Evolutionary conservation across 2,329 filamentous ascomycete genomes (phyloP).

Genomic region (Calycina herbarum): DNA sequence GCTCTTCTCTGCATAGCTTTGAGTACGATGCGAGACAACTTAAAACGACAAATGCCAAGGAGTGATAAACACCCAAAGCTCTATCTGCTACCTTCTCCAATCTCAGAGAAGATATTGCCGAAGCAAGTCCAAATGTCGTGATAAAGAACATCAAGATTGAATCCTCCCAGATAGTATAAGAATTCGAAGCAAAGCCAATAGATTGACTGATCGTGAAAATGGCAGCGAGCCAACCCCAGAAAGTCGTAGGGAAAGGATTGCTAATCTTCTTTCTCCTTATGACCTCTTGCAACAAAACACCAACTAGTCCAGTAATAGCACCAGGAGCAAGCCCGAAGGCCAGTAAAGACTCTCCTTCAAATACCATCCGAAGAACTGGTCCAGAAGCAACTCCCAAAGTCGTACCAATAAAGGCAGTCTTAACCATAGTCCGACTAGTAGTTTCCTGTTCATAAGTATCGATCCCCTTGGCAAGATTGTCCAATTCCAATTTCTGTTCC

Average conservation of each 20-base stretch:
- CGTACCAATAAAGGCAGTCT: constrained; percentile 32
- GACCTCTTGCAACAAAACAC: constrained; percentile 41
- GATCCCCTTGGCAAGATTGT: constrained; percentile 35
- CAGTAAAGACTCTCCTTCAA: constrained; percentile 21
- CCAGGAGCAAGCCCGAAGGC: constrained; percentile 29
- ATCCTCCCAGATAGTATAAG: constrained; percentile 98
- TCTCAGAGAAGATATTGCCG: constrained; percentile 72
- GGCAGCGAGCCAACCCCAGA: constrained; percentile 87
- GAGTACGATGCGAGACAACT: constrained; percentile 82
- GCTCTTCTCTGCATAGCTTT: constrained; percentile 92
- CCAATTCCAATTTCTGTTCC: constrained; percentile 57
- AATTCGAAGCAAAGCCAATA: constrained; percentile 95
- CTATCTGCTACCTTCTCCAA: constrained; percentile 67
- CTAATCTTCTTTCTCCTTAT: constrained; percentile 37
- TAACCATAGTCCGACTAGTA: constrained; percentile 26
- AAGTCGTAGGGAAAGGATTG: constrained; percentile 65
- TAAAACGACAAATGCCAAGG: constrained; percentile 76
- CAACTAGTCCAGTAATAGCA: constrained; percentile 37
- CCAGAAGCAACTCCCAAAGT: constrained; percentile 29
- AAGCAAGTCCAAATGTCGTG: constrained; percentile 78
- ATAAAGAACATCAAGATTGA: constrained; percentile 91
- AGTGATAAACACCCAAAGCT: constrained; percentile 79
- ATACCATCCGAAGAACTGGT: constrained; percentile 25
- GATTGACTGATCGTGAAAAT: constrained; percentile 84
- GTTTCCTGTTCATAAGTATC: constrained; percentile 28